Evolutionary conservation across 768 basidiomycete species (phyloP), one percentile per base, ranked within the genome.

Genomic region (Boletus sensibilis): DNA sequence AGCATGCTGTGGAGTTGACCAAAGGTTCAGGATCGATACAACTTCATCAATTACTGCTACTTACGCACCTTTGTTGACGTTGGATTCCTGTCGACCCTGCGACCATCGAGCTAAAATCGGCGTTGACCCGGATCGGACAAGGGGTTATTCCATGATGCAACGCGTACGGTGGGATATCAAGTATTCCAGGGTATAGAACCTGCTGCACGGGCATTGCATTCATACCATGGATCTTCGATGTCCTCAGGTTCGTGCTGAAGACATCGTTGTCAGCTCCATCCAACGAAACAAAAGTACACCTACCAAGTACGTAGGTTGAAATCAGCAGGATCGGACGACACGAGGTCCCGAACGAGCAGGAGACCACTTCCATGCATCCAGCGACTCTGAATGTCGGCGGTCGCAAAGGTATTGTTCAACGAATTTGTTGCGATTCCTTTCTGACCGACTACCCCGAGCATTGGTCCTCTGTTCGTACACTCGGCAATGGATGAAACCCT

Each of bases 361-460:
- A 57, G 20, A 38, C 54, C 44, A 27, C 41, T 47, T 9, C 49
- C 52, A 8, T 59, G 39, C 43, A 21, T 56, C 45, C 42, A 50
- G 21, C 21, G 35, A 39, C 27, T 51, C 52, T 54, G 55, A 33
- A 44, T 66, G 40, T 53, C 43, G 27, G 60, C 65, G 1, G 40
- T 55, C 16, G 50, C 57, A 14, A 48, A 48, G 4, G 53, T 42
- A 35, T 31, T 47, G 41, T 60, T 56, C 50, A 60, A 27, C 38
- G 58, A 67, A 29, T 46, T 49, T 14, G 65, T 65, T 13, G 66
- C 42, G 14, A 37, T 50, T 18, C 63, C 66, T 21, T 67, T 67
- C 33, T 43, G 57, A 41, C 42, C 55, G 14, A 67, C 50, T 27
- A 47, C 46, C 21, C 51, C 40, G 16, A 38, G 35, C 14, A 46